phyloP scores from a whole-genome alignment of 2,329 filamentous ascomycete genomes.

The Penicillium sp. region DNA sequence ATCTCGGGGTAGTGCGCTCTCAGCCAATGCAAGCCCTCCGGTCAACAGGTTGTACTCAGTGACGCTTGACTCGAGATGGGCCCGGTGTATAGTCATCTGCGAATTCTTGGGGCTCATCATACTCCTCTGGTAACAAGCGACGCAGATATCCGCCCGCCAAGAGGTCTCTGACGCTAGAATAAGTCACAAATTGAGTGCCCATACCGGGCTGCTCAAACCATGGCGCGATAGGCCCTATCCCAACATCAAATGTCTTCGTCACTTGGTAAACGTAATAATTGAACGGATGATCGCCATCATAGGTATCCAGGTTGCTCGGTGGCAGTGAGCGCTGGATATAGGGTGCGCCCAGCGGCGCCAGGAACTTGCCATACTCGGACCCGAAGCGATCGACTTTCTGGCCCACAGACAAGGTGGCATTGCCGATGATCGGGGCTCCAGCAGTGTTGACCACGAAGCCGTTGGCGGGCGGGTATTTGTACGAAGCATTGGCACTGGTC shows the following conservation, averaged over 20 bases:
- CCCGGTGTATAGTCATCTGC: slow-evolving; percentile 27
- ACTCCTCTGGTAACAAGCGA: slow-evolving; percentile 25
- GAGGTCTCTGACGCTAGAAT: slow-evolving; percentile 36
- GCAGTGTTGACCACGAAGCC: slow-evolving; percentile 48
- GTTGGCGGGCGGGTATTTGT: slow-evolving; percentile 46
- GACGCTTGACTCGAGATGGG: slow-evolving; percentile 7
- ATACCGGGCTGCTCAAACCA: slow-evolving; percentile 58
- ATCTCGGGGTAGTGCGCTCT: no score
- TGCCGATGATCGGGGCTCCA: slow-evolving; percentile 47
- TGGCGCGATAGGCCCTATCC: slow-evolving; percentile 52
- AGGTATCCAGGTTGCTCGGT: slow-evolving; percentile 50
- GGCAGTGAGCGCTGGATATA: slow-evolving; percentile 55
- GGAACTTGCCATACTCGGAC: slow-evolving; percentile 48
- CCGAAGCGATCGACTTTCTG: slow-evolving; percentile 56
- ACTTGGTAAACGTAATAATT: slow-evolving; percentile 57
- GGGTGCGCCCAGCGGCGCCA: slow-evolving; percentile 51
- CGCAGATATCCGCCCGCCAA: slow-evolving; percentile 40
- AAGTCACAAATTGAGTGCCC: slow-evolving; percentile 44
- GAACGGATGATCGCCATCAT: slow-evolving; percentile 46
- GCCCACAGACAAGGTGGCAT: slow-evolving; percentile 46
- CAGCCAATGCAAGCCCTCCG: background rate
- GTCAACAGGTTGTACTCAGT: background rate
- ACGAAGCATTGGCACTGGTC: slow-evolving; percentile 3
- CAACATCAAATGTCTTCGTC: slow-evolving; percentile 43
- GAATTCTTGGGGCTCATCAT: slow-evolving; percentile 30